Base-by-base conservation (phyloP, 495 filamentous ascomycete species). In the Neurospora sp. region DNA sequence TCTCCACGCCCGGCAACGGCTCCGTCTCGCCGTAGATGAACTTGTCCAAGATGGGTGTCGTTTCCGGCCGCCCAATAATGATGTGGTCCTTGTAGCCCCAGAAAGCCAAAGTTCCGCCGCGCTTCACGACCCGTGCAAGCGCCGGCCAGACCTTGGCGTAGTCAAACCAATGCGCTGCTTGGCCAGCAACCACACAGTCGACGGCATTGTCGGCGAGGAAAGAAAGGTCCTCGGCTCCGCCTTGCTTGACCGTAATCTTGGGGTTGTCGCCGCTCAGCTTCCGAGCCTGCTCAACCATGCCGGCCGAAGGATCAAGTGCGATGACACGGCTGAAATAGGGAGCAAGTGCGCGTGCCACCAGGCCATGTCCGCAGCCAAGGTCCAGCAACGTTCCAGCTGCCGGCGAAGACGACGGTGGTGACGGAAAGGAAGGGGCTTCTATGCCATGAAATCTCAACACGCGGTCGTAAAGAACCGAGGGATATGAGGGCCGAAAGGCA, bases 141-240 rank as follows among this genome's bases (percentile, higher is more conserved):
- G 88, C 88, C 6, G 82, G 82, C 85, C 87, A 91, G 9, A 85
- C 81, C 27, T 79, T 79, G 10, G 70, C 42, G 74, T 86, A 86
- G 73, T 89, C 83, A 76, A 91, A 91, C 89, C 89, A 91, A 76
- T 91, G 89, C 74, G 87, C 89, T 18, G 88, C 87, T 74, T 91
- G 88, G 4, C 84, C 89, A 6, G 89, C 83, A 10, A 89, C 85
- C 6, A 86, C 85, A 77, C 88, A 82, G 74, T 91, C 90, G 9
- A 89, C 79, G 5, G 75, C 82, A 9, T 76, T 79, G 65, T 87
- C 84, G 8, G 77, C 41, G 4, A 90, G 53, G 73, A 84, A 88
- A 4, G 79, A 76, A 9, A 89, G 76, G 65, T 85, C 79, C 73
- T 91, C 88, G 1, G 89, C 87, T 0, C 78, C 73, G 12, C 82